Evolutionary conservation across 331 rosid genomes (phyloP), one percentile per base, ranked within the genome.

Genomic region (Erythrophleum ivorense): DNA sequence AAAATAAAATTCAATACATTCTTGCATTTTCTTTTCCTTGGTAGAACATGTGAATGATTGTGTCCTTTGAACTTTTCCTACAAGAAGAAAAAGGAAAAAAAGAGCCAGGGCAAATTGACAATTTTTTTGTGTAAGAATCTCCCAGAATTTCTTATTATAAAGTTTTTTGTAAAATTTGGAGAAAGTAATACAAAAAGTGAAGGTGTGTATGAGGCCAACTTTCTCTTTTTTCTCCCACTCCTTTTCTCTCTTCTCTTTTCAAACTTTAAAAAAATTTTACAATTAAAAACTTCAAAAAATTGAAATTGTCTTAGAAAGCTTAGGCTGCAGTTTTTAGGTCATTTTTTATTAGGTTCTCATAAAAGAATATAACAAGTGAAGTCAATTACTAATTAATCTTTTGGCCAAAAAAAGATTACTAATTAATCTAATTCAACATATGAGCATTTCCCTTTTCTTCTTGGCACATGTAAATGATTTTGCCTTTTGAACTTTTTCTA

Each of bases 11-110:
- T 60, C 38, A 58, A 43, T 52, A 76, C 66, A 18, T 68, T 68
- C 15, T 16, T 54, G 43, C 70, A 15, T 71, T 70, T 60, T 55
- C 66, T 63, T 80, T 75, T 75, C 53, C 64, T 75, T 24, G 2
- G 60, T 36, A 4, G 41, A 16, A 38, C 19, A 15, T 49, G 24
- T 55, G 77, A 69, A 75, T 10, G n/a, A 63, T 68, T 43, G 55
- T 69, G 54, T 54, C 66, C 50, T 33, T 60, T 9, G 49, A 57
- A 57, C 29, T 3, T 13, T 49, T 38, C 18, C 41, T 19, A 5
- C 21, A n/a, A 60, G 7, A 10, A 24, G 67, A 2, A 60, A 60
- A 60, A 24, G 67, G 40, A 12, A 60, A 60, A 11, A 6, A 60
- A 60, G 9, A 59, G 14, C 74, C 13, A 38, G 41, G 55, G 31